A percentile compares a stretch with the other conserved stretches of the same genome.
Conservation (phyloP, 257 asterid genomes). For the Pogostemon cablin region DNA sequence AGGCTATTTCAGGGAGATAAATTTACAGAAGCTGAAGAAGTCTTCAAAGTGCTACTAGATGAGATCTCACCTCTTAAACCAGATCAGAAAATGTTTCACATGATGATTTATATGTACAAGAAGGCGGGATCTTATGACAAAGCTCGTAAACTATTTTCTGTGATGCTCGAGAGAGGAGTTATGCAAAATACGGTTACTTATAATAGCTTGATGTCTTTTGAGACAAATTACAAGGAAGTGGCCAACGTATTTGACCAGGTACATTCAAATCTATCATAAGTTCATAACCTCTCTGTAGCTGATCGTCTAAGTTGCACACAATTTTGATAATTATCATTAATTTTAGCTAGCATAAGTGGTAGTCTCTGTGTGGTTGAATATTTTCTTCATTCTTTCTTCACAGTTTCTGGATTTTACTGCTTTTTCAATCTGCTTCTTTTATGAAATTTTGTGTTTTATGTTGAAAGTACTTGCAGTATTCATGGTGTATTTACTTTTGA, state of each 20-base stretch:
- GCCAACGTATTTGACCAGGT: constrained; percentile 92
- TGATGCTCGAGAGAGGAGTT: constrained; percentile 76
- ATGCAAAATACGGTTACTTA: constrained; percentile 75
- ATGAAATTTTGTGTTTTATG: not conserved
- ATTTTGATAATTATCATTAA: not conserved
- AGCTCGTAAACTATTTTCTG: constrained; percentile 77
- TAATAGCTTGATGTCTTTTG: constrained; percentile 97
- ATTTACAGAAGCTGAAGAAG: constrained; percentile 85
- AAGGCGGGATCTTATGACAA: constrained; percentile 74
- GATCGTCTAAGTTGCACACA: not conserved
- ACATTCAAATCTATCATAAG: constrained; percentile 19
- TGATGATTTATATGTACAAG: constrained; percentile 96
- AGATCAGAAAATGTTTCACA: constrained; percentile 97
- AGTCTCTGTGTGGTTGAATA: constrained; percentile 5
- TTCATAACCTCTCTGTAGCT: not conserved
- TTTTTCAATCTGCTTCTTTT: too few relatives aligned
- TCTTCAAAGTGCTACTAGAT: constrained; percentile 69
- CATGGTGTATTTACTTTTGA: constrained; percentile 3
- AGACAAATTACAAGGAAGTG: constrained; percentile 91
- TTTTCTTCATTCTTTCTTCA: not conserved
- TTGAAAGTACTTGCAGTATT: not conserved
- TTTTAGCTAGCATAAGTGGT: not conserved
- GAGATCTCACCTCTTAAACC: constrained; percentile 75
- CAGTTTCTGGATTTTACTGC: too few relatives aligned
- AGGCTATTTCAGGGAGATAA: constrained; percentile 69